Evolutionary conservation across 768 basidiomycete species (phyloP), one percentile per base, ranked within the genome.

Genomic region (Pleurotus tuoliensis): DNA sequence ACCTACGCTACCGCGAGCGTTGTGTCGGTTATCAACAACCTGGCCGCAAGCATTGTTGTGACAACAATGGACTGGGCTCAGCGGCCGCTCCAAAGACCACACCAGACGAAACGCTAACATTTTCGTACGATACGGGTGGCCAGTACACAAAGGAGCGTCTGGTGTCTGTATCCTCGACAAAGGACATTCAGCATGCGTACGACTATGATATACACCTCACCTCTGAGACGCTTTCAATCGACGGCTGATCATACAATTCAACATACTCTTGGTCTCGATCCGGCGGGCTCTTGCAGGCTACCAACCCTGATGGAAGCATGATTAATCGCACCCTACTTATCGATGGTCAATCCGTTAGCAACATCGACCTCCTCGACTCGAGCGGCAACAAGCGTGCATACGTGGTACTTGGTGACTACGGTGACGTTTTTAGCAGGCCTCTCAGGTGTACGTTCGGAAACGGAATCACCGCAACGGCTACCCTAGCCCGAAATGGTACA

Each of bases 131-230:
- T 15, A n/a, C n/a, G n/a, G 51, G 51, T 12, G 51, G 51, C 12
- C 39, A 40, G 16, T 52, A 39, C 22, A 38, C 51, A 9, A 52
- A 52, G 18, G 51, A 52, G n/a, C 51, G 51, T 3, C 51, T 52
- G 0, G 51, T 52, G 5, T 52, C 51, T 18, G 51, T 52, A 15
- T 50, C 49, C 5, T 38, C 49, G 27, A 24, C 49, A 16, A 38
- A 39, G n/a, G 38, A 38, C 30, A 50, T 50, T 8, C 20, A 30
- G 3, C 49, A 50, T 16, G 12, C 7, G 5, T 50, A 15, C 13
- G 27, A 50, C n/a, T 50, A 50, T 37, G 49, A 50, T 16, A 37
- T 50, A 16, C 49, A 50, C n/a, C 49, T 50, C 34, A 34, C 34
- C 30, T 50, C 34, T 6, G 49, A 50, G 13, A 30, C 49, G n/a